Base-by-base conservation (phyloP, 1,139 yeast species). In the Sugiyamaella japonica region DNA sequence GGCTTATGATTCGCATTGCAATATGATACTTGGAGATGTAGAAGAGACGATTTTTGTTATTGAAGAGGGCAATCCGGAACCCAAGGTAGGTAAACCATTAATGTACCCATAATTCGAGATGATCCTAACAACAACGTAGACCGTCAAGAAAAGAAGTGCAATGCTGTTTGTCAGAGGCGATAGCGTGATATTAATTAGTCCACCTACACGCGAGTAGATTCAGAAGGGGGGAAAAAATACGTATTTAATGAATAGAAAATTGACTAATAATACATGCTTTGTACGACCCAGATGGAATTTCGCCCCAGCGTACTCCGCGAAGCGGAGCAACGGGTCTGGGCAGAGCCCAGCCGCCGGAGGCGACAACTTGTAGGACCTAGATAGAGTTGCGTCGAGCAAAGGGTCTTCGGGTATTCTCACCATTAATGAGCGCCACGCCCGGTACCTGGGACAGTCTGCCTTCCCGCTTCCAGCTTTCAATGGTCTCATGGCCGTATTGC, bases 121-220 rank as follows among this genome's bases (percentile, higher is more conserved):
- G 13, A 20, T 12, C 20, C 29, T 32, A n/a, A 32, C 29, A 51
- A 25, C 28, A 34, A 53, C 65, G 46, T 60, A 74, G 71, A 71
- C 80, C 8, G 72, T 71, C 20, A 86, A 84, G 44, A 89, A 88
- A 68, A 77, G 78, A 58, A 81, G 90, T 20, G 97, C 89, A 56
- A 88, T 95, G 93, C 85, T 95, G 50, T 93, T 91, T 73, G 93
- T 95, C 17, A 84, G 99, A 75, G 99, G 99, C 16, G 98, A 93
- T 72, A 85, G 95, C 4, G 98, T 91, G 48, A 89, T 93, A 54
- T 78, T 90, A 64, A 83, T 89, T 57, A 84, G 89, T 57, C 76
- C 70, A 15, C 68, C 69, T 7, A 57, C 65, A 5, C 51, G 56
- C 29, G 61, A 55, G 25, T 55, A 42, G 37, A 6, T 7, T 9